Evolutionary conservation across 2,329 filamentous ascomycete species (phyloP).

Genomic region (Exophiala aquamarina): DNA sequence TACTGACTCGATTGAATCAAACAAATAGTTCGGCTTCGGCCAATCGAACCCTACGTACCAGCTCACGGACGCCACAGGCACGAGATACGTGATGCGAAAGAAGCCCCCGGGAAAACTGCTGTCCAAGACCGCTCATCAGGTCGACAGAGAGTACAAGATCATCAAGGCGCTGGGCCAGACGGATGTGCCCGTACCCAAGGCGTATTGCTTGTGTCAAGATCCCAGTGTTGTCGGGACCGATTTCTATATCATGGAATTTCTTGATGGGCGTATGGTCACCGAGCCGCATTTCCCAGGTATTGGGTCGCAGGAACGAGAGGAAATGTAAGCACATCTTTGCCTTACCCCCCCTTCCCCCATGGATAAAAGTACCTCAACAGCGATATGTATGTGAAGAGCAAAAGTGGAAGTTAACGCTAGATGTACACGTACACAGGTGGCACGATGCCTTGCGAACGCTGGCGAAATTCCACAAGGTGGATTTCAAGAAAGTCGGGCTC

Average conservation of each 20-base stretch:
- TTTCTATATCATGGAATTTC: conserved; percentile 97
- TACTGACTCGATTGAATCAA: no score
- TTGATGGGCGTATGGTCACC: conserved; percentile 90
- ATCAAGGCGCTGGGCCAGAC: conserved; percentile 78
- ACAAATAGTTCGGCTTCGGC: conserved; percentile 81
- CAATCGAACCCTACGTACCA: conserved; percentile 98
- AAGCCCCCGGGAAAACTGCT: conserved; percentile 94
- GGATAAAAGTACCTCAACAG: no score
- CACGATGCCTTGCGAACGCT: conserved; percentile 78
- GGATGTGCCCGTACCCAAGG: conserved; percentile 80
- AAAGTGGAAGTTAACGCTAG: no score
- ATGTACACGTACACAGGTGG: conserved; percentile 58
- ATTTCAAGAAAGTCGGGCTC: conserved; percentile 66
- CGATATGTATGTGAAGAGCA: no score
- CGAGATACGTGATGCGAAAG: conserved; percentile 88
- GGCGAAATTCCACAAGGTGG: conserved; percentile 78
- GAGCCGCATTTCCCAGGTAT: conserved; percentile 79
- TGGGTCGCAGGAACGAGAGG: conserved; percentile 64
- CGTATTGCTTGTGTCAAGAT: conserved; percentile 86
- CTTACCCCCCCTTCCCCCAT: no score
- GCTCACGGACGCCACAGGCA: conserved; percentile 68
- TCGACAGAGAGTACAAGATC: conserved; percentile 92
- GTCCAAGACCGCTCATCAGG: conserved; percentile 90
- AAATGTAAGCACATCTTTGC: conserved; percentile 65
- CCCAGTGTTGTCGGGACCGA: conserved; percentile 75